Evolutionary conservation across 352 stramenopile species (phyloP).

Genomic region (Phytophthora fragariaefolia): DNA sequence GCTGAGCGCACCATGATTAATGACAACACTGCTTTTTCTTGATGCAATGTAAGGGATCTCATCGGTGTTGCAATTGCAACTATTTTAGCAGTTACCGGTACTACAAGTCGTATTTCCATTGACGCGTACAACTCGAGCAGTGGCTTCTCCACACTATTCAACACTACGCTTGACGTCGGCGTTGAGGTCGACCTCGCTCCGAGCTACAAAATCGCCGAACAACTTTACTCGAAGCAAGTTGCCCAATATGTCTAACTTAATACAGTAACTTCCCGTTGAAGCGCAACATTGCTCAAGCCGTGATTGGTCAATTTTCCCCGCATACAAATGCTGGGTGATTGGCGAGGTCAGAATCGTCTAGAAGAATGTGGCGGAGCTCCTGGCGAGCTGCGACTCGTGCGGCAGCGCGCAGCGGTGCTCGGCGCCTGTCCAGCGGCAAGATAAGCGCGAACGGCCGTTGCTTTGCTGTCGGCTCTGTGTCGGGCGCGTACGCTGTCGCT

Average conservation of each 20-base stretch:
- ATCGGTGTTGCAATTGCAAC: too few species aligned
- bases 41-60: too few species aligned
- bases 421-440: slow-evolving; percentile 9
- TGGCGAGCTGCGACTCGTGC: slow-evolving; percentile 13
- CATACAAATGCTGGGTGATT: slow-evolving; percentile 5
- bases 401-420: not conserved
- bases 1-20: not conserved
- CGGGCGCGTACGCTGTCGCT: slow-evolving; percentile 31
- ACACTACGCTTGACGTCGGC: not conserved
- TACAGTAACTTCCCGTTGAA: slow-evolving; percentile 5
- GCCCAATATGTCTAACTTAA: too few species aligned
- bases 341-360: slow-evolving; percentile 13
- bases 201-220: too few species aligned
- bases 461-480: slow-evolving; percentile 9
- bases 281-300: not conserved
- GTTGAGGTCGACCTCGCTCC: too few species aligned
- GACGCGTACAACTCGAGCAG: too few species aligned
- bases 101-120: too few species aligned
- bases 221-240: too few species aligned
- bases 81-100: too few species aligned
- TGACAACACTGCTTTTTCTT: too few species aligned
- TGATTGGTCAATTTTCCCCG: slow-evolving; percentile 25
- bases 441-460: not conserved
- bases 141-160: too few species aligned
- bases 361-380: slow-evolving; percentile 40